Percentiles rank a stretch among this genome's conserved stretches.
Evolutionary conservation across 1,284 basidiomycete species (phyloP).

Genomic region (Trichosporon faecale): DNA sequence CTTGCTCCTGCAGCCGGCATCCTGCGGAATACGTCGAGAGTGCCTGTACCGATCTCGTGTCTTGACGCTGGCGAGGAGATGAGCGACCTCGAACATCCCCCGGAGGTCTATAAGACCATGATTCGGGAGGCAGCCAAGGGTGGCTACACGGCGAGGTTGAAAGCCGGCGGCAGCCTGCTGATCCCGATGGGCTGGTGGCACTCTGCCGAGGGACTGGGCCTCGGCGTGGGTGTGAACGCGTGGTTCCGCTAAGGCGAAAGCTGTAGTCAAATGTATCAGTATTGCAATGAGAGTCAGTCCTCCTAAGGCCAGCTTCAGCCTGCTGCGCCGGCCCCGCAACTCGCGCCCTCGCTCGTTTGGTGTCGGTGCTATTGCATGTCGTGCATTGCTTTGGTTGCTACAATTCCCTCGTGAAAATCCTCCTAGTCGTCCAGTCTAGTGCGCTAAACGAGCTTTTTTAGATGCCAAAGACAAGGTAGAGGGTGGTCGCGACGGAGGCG

Average conservation of each 20-base stretch:
- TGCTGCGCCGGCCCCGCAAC: no score
- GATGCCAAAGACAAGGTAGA: conserved; percentile 49
- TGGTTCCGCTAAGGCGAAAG: conserved; percentile 39
- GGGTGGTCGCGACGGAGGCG: conserved; percentile 69
- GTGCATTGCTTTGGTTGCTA: conserved; percentile 12
- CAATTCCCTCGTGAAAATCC: conserved; percentile 11
- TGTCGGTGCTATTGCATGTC: conserved; percentile 9
- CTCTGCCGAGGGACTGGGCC: conserved; percentile 35
- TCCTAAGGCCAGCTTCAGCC: no score
- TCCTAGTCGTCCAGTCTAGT: conserved; percentile 1
- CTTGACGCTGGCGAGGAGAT: conserved; percentile 10
- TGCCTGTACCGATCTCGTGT: conserved; percentile 36
- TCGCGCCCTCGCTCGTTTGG: not conserved
- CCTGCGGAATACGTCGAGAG: conserved; percentile 29
- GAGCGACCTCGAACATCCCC: not conserved
- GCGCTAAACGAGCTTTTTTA: conserved; percentile 11
- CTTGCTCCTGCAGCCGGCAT: conserved; percentile 23
- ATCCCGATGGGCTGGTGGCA: conserved; percentile 50
- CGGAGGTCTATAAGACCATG: not conserved
- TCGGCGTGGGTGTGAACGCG: conserved; percentile 40
- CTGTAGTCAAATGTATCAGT: not conserved
- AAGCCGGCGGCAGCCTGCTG: conserved; percentile 40
- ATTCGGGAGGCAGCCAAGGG: conserved; percentile 22
- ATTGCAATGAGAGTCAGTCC: not conserved
- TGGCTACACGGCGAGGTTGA: conserved; percentile 34